Conservation (phyloP, 2,329 filamentous ascomycete species). For the Phyllosticta citribraziliensis region DNA sequence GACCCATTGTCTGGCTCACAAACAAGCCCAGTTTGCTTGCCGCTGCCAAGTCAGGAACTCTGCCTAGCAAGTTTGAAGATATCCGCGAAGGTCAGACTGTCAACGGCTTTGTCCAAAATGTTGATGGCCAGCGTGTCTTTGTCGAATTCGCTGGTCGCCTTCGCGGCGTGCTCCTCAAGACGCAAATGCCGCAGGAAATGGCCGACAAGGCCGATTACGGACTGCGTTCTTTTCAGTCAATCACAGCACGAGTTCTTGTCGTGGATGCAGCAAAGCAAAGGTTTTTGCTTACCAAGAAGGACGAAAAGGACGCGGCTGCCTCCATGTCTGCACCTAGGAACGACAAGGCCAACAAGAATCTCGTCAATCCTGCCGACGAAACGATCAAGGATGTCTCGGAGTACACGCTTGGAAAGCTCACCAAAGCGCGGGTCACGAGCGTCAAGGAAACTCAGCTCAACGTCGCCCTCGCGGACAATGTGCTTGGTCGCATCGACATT, state of each 20-base stretch:
- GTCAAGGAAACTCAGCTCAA: conserved; percentile 90
- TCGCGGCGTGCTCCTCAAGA: conserved; percentile 70
- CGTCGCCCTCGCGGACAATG: conserved; percentile 74
- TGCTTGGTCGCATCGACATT: conserved; percentile 87
- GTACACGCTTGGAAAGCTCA: conserved; percentile 60
- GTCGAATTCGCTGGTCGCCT: conserved; percentile 76
- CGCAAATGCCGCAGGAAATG: conserved; percentile 62
- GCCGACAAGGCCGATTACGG: conserved; percentile 65
- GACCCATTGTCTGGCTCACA: conserved; percentile 64
- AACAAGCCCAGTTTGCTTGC: conserved; percentile 76
- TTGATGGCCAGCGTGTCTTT: conserved; percentile 66
- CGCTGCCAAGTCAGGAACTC: conserved; percentile 59
- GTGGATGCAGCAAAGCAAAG: conserved; percentile 61
- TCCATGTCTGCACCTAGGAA: conserved; percentile 20
- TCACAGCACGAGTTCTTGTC: conserved; percentile 62
- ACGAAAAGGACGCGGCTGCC: conserved; percentile 33
- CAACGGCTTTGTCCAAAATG: conserved; percentile 75
- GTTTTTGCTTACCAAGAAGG: conserved; percentile 56
- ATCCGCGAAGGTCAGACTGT: conserved; percentile 59
- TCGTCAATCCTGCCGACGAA: conserved; percentile 55
- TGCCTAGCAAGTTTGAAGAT: conserved; percentile 64
- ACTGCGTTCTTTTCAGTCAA: conserved; percentile 63
- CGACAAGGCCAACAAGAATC: conserved; percentile 24
- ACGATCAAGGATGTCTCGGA: conserved; percentile 58
- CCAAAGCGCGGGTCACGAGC: conserved; percentile 69